Conservation (phyloP, 352 stramenopile species). For the Globisporangium ultimum region DNA sequence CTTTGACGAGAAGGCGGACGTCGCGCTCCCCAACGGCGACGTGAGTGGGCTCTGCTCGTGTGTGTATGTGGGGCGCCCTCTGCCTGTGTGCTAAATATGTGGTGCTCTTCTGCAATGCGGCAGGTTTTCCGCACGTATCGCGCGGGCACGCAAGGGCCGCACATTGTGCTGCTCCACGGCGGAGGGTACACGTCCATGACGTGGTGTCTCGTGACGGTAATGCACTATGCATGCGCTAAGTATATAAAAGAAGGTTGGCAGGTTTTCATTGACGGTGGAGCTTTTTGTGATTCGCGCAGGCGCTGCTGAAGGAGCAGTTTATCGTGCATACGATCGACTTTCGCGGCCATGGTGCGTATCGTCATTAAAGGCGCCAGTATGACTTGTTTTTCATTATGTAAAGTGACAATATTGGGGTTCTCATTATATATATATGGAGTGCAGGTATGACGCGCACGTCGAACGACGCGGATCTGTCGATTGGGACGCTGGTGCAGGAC, state of each 20-base stretch:
- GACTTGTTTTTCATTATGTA: neutral
- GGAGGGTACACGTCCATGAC: conserved; percentile 86
- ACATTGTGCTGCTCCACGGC: conserved; percentile 82
- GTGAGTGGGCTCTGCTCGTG: conserved; percentile 23
- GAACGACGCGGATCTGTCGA: conserved; percentile 71
- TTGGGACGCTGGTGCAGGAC: conserved; percentile 72
- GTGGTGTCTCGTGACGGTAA: conserved; percentile 76
- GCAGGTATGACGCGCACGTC: conserved; percentile 49
- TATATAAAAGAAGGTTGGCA: neutral
- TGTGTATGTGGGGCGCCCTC: neutral
- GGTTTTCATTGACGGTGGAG: neutral
- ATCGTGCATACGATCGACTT: conserved; percentile 84
- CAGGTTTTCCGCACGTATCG: conserved; percentile 82
- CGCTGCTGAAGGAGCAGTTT: conserved; percentile 68
- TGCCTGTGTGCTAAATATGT: neutral
- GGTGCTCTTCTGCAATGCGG: neutral
- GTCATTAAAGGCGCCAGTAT: neutral
- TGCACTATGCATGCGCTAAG: neutral
- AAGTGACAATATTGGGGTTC: neutral
- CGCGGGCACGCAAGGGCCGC: conserved; percentile 57
- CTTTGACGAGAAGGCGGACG: conserved; percentile 70
- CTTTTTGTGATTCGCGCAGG: conserved; percentile 24
- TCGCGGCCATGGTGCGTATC: conserved; percentile 57
- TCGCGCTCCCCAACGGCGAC: conserved; percentile 59
- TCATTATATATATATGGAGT: neutral